Conservation (phyloP, 495 filamentous ascomycete species). For the Podospora comata region DNA sequence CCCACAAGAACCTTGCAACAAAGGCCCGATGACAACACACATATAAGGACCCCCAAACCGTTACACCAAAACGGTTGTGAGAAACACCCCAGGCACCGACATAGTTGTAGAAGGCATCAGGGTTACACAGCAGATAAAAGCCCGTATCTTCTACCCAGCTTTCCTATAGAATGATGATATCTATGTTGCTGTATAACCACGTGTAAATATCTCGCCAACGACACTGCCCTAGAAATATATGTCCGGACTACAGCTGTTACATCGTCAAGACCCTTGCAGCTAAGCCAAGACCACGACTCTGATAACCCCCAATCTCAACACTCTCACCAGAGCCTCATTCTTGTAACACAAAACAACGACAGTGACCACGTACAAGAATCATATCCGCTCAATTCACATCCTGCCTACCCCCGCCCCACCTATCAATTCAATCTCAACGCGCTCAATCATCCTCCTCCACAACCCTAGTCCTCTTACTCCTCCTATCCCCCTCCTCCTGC, state of each 20-base stretch:
- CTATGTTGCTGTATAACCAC: too few species aligned
- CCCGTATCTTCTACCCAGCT: too few species aligned
- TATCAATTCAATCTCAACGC: background rate
- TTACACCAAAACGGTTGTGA: background rate
- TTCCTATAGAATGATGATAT: too few species aligned
- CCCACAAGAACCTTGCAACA: background rate
- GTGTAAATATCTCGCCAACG: too few species aligned
- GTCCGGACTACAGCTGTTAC: too few species aligned
- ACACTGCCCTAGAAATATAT: too few species aligned
- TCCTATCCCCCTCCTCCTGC: conserved; percentile 66
- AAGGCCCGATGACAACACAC: background rate
- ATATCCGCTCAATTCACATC: background rate
- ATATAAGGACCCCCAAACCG: background rate
- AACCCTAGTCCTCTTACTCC: conserved; percentile 72
- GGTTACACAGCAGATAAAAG: too few species aligned
- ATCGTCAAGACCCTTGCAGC: too few species aligned
- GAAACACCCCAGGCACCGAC: background rate
- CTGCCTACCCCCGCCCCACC: background rate
- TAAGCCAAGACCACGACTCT: too few species aligned
- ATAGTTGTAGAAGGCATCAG: background rate
- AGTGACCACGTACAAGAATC: background rate
- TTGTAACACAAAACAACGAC: too few species aligned
- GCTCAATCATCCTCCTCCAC: conserved; percentile 62
- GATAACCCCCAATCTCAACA: too few species aligned
- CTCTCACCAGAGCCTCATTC: background rate